These are phyloP conservation scores for Cytospora leucostoma DNA, from an alignment of 2,329 filamentous ascomycete species.

Conservation along the genomic window DNA sequence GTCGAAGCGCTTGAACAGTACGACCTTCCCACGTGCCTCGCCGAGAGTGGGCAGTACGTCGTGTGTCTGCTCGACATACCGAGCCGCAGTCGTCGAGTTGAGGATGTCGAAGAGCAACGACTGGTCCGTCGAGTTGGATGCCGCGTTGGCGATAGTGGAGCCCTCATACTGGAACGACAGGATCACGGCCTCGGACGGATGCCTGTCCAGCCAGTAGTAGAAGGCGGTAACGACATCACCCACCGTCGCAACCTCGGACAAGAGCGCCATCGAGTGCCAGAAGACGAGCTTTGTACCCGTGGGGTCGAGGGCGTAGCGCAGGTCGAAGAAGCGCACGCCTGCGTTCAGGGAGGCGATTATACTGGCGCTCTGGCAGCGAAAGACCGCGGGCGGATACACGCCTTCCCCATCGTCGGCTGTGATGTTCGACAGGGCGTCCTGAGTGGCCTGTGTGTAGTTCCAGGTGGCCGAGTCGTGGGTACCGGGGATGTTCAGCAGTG, in stretches of 20 bases:
- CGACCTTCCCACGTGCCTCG: conserved; percentile 46
- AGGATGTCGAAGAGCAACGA: conserved; percentile 41
- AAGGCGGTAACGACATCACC: conserved; percentile 49
- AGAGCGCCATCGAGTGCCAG: conserved; percentile 49
- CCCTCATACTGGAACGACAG: conserved; percentile 51
- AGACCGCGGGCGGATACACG: conserved; percentile 36
- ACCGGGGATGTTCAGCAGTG: conserved; percentile 53
- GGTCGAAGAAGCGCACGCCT: conserved; percentile 52
- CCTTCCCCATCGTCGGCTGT: conserved; percentile 42
- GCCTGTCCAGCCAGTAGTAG: conserved; percentile 50
- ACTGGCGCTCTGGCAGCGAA: conserved; percentile 44
- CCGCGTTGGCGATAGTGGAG: conserved; percentile 36
- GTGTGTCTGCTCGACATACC: conserved; percentile 48
- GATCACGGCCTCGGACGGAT: conserved; percentile 48
- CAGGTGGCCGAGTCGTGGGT: conserved; percentile 53
- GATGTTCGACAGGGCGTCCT: conserved; percentile 42
- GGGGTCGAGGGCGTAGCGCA: conserved; percentile 51
- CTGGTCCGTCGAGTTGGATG: conserved; percentile 42
- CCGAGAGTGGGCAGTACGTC: conserved; percentile 51
- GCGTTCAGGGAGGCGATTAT: conserved; percentile 44
- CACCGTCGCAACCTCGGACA: conserved; percentile 46
- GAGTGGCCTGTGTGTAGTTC: conserved; percentile 50
- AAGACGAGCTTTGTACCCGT: conserved; percentile 48
- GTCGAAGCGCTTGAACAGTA: conserved; percentile 49
- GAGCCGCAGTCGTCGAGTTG: conserved; percentile 40